A percentile compares a stretch with the other conserved stretches of the same genome.
These are phyloP conservation scores for Sphaerulina vaccinii DNA, from an alignment of 2,329 filamentous ascomycete species.

Conservation along the genomic window DNA sequence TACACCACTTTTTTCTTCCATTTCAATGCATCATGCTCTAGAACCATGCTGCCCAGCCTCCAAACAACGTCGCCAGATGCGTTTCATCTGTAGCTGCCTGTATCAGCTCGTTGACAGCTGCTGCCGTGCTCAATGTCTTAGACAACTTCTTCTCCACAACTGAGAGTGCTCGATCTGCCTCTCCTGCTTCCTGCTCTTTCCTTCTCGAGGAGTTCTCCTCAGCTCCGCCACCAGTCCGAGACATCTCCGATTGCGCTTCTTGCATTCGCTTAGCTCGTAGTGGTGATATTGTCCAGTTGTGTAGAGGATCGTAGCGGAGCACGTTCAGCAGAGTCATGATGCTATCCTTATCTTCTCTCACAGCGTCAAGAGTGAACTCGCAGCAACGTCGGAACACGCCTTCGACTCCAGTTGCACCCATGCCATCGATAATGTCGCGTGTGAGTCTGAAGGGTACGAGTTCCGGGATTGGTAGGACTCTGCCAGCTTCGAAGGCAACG, in stretches of 20 bases:
- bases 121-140: constrained; percentile 89
- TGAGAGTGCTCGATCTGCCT: constrained; percentile 87
- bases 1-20: not conserved
- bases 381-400: constrained; percentile 97
- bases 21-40: constrained; percentile 8
- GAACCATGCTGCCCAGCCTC: constrained; percentile 37
- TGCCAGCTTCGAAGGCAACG: constrained; percentile 93
- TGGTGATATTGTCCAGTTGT: constrained; percentile 88
- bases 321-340: constrained; percentile 99
- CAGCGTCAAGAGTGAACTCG: constrained; percentile 91
- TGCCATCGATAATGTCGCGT: constrained; percentile 90
- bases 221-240: constrained; percentile 15
- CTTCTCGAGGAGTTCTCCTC: constrained; percentile 29
- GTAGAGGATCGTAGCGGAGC: constrained; percentile 93
- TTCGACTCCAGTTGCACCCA: constrained; percentile 93
- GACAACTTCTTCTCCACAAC: constrained; percentile 95
- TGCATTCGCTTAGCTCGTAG: constrained; percentile 66
- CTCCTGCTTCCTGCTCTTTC: constrained; percentile 61
- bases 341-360: constrained; percentile 91
- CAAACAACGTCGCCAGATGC: constrained; percentile 85
- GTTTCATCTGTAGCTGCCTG: constrained; percentile 91
- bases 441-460: constrained; percentile 94
- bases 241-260: constrained; percentile 54
- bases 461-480: constrained; percentile 92
- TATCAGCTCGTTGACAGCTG: constrained; percentile 95